Base-by-base conservation (phyloP, 257 asterid genomes). In the Lycium ferocissimum region DNA sequence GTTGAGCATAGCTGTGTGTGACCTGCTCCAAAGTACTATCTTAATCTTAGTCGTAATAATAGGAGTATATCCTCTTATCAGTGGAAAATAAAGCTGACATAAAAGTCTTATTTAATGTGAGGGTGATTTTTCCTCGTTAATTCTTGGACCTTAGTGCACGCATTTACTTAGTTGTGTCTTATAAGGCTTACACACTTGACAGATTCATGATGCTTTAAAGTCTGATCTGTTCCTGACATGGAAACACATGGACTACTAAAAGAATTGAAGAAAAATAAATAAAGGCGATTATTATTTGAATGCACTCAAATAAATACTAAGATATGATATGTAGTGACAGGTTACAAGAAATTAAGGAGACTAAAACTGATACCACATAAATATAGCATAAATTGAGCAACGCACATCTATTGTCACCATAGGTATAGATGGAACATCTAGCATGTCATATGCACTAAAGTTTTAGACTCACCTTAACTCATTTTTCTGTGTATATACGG, bases 151-250 rank as follows among this genome's bases (percentile, higher is more conserved):
- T 70, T 38, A 70, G 79, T 70, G 79, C 54, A 70, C 4, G 14
- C 15, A 38, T 70, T 38, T 70, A 38, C 79, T 70, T 43, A 9
- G 17, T 43, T 43, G 53, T 18, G 57, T 43, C 57, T 72, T 9
- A 10, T n/a, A 45, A 72, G 57, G 33, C n/a, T 72, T 0, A 2
- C 58, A 43, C 53, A 40, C n/a, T 69, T 43, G 57, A 71, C 57
- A 9, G 79, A 71, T 43, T 43, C 35, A 43, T 71, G 9, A 40
- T 4, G 56, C 14, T 71, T 71, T 71, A 33, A 70, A 71, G 35
- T n/a, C 57, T 72, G 57, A 72, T 72, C 80, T 43, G 58, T 72
- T 72, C 43, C 80, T n/a, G 38, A 72, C 80, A 45, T 43, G 58
- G 10, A 10, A 72, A 43, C 80, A 18, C 80, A 72, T 72, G 80